Conservation (phyloP, 805 yeast species). For the Saccharomycopsis amapae region DNA sequence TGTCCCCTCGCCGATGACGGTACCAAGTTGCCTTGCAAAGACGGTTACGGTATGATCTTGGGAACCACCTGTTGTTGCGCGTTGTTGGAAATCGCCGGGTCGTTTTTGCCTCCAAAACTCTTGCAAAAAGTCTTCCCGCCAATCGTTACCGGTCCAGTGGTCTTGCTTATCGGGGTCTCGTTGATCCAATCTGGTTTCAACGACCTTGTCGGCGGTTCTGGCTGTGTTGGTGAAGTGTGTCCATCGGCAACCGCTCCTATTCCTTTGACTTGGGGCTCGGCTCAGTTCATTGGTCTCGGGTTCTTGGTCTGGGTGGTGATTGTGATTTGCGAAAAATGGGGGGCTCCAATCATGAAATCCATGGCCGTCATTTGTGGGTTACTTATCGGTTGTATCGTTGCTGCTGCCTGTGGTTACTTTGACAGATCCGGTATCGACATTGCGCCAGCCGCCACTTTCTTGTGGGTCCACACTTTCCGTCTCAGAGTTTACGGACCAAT, state of each 20-base stretch:
- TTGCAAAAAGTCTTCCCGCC: slow-evolving; percentile 80
- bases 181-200: slow-evolving; percentile 66
- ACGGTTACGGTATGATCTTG: slow-evolving; percentile 81
- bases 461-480: slow-evolving; percentile 84
- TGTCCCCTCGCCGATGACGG: slow-evolving; percentile 66
- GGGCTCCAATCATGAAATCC: slow-evolving; percentile 90
- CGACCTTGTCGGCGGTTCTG: slow-evolving; percentile 87
- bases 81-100: slow-evolving; percentile 59
- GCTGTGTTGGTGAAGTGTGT: slow-evolving; percentile 44
- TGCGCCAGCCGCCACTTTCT: slow-evolving; percentile 78
- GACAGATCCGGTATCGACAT: slow-evolving; percentile 44
- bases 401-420: slow-evolving; percentile 85
- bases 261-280: slow-evolving; percentile 73
- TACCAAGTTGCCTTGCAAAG: slow-evolving; percentile 67
- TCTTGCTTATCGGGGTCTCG: slow-evolving; percentile 68
- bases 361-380: slow-evolving; percentile 87
- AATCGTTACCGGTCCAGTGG: slow-evolving; percentile 90
- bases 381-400: slow-evolving; percentile 83
- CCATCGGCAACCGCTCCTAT: slow-evolving; percentile 47
- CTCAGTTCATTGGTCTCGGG: slow-evolving; percentile 80
- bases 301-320: slow-evolving; percentile 73
- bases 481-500: slow-evolving; percentile 75
- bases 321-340: slow-evolving; percentile 74
- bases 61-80: slow-evolving; percentile 80
- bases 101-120: slow-evolving; percentile 68